Conservation (phyloP, 129 eudicot genomes). For the Ambrosia artemisiifolia region DNA sequence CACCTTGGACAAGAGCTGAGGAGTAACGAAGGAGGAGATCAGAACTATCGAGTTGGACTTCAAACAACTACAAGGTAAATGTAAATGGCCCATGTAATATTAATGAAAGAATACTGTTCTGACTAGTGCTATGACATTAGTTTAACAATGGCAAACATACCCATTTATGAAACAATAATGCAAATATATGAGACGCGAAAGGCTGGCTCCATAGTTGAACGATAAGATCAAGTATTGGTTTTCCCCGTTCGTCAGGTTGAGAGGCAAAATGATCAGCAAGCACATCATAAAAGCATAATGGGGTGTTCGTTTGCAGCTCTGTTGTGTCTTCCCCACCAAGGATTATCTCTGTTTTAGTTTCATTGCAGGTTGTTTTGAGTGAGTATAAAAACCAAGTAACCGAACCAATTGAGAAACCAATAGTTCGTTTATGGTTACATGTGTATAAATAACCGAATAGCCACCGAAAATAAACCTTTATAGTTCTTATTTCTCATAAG, state of each 20-base stretch:
- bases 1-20: slow-evolving; percentile 96
- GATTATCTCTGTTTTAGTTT: slow-evolving; percentile 66
- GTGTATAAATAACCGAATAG: neutral
- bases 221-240: slow-evolving; percentile 38
- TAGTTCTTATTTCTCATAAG: neutral
- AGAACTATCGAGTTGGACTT: slow-evolving; percentile 76
- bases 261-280: slow-evolving; percentile 81
- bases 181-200: neutral
- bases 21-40: slow-evolving; percentile 90
- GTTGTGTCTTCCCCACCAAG: slow-evolving; percentile 49
- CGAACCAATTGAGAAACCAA: neutral
- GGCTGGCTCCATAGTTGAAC: slow-evolving; percentile 2
- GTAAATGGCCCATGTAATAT: neutral
- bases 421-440: too few relatives aligned
- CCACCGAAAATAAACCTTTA: neutral
- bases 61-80: slow-evolving; percentile 69
- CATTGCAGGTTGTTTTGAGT: neutral
- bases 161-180: slow-evolving; percentile 15
- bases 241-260: slow-evolving; percentile 55
- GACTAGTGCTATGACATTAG: neutral
- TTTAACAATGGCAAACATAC: slow-evolving; percentile 31
- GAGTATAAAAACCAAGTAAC: neutral
- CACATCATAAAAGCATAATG: slow-evolving; percentile 73
- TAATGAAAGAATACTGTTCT: neutral
- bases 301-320: slow-evolving; percentile 34